phyloP scores from a whole-genome alignment of 306 rosid species.

The Lupinus albus region DNA sequence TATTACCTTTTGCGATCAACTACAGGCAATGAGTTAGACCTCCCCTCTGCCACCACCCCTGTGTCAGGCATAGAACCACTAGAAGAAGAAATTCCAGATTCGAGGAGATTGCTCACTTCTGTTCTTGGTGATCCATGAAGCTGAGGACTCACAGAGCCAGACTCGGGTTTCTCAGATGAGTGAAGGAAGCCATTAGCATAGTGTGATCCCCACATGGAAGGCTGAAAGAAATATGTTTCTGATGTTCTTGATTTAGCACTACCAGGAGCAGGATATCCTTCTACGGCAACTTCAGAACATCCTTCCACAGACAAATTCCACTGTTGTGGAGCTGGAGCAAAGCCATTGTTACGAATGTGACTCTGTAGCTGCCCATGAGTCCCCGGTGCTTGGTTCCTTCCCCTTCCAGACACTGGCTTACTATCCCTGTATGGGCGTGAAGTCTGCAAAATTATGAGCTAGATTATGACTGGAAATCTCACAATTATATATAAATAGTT shows the following conservation, averaged over 20 bases:
- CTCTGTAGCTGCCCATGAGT: slow-evolving; percentile 52
- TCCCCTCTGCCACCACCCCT: slow-evolving; percentile 43
- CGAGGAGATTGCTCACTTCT: slow-evolving; percentile 47
- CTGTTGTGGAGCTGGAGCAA: slow-evolving; percentile 48
- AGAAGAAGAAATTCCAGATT: slow-evolving; percentile 42
- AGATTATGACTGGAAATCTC: slow-evolving; percentile 30
- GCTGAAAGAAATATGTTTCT: slow-evolving; percentile 52
- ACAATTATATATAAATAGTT: slow-evolving; percentile 10
- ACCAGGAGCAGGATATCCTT: slow-evolving; percentile 58
- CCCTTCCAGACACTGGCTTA: slow-evolving; percentile 53
- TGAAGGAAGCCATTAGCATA: slow-evolving; percentile 48
- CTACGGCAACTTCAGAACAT: slow-evolving; percentile 52
- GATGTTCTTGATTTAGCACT: slow-evolving; percentile 45
- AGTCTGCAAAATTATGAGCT: slow-evolving; percentile 57
- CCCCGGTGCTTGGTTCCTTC: slow-evolving; percentile 55
- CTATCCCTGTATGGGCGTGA: slow-evolving; percentile 52
- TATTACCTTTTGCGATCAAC: slow-evolving; percentile 60
- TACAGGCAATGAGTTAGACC: slow-evolving; percentile 32
- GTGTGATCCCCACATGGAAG: slow-evolving; percentile 47
- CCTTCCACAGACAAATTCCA: slow-evolving; percentile 45
- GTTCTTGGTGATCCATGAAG: slow-evolving; percentile 46
- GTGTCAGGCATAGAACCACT: slow-evolving; percentile 40
- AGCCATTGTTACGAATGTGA: slow-evolving; percentile 43
- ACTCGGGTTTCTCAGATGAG: slow-evolving; percentile 54
- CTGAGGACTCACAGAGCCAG: slow-evolving; percentile 52